A percentile compares a stretch with the other conserved stretches of the same genome.
These are phyloP conservation scores for Pisolithus microcarpus DNA, from an alignment of 768 basidiomycete genomes.

Conservation along the genomic window DNA sequence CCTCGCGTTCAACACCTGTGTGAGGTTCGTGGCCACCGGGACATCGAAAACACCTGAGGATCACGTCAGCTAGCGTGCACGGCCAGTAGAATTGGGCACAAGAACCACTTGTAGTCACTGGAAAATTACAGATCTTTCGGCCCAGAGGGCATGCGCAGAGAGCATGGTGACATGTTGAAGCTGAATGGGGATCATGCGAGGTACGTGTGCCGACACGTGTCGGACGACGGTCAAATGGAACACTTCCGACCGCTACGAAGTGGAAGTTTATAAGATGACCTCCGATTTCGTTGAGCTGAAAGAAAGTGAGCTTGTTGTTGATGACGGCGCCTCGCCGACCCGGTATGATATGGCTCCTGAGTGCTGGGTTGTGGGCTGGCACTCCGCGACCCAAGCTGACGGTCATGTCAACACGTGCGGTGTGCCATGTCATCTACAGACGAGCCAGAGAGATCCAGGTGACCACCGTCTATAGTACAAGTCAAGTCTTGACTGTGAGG, in stretches of 20 bases:
- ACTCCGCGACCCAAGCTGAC: neutral
- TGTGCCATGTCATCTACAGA: neutral
- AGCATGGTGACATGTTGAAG: conserved; percentile 14
- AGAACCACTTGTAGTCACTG: conserved; percentile 8
- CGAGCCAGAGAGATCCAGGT: neutral
- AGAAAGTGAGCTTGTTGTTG: no score
- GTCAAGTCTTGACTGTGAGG: neutral
- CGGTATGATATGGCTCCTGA: no score
- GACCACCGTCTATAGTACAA: no score
- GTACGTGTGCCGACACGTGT: conserved; percentile 10
- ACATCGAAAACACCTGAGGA: conserved; percentile 11
- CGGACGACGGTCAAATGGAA: neutral
- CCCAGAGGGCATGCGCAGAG: conserved; percentile 20
- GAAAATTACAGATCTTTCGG: conserved; percentile 7
- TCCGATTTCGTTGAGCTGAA: no score
- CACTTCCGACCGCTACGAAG: no score
- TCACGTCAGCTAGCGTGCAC: conserved; percentile 20
- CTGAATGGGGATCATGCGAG: neutral
- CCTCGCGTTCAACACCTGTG: conserved; percentile 16
- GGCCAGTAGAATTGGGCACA: conserved; percentile 18
- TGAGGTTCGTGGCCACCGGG: conserved; percentile 18
- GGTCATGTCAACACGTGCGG: neutral
- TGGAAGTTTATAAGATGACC: no score
- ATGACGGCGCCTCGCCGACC: no score
- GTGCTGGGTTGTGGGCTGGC: neutral